Percentiles rank a stretch among this genome's conserved stretches.
These are phyloP conservation scores for Tuber borchii DNA, from an alignment of 495 filamentous ascomycete species.

Conservation along the genomic window DNA sequence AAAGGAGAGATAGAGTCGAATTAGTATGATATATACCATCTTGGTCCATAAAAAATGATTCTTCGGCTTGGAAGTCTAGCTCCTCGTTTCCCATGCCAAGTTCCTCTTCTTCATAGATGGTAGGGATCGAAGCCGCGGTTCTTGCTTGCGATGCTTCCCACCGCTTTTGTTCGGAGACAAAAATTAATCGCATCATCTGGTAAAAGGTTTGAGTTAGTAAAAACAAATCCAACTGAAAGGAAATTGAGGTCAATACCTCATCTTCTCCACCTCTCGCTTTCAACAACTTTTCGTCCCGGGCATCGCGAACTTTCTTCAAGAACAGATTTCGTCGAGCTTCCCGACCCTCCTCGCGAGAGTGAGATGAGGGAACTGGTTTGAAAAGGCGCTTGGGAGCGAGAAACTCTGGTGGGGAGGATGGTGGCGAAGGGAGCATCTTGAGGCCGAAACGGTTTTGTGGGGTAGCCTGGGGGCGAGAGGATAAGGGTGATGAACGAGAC, in stretches of 20 bases:
- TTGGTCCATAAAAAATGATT: conserved; percentile 15
- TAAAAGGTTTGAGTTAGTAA: background rate
- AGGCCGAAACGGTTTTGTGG: conserved; percentile 8
- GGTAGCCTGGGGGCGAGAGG: conserved; percentile 10
- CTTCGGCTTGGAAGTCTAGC: conserved; percentile 20
- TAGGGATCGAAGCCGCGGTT: conserved; percentile 35
- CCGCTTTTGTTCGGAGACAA: conserved; percentile 45
- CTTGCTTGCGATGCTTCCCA: conserved; percentile 46
- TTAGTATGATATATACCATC: background rate
- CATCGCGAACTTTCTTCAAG: conserved; percentile 66
- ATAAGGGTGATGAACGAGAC: conserved; percentile 36
- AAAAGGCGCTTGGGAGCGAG: conserved; percentile 30
- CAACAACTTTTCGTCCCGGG: conserved; percentile 61
- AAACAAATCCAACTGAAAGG: background rate
- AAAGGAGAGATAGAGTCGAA: background rate
- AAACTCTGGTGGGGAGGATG: conserved; percentile 38
- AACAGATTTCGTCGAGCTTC: conserved; percentile 60
- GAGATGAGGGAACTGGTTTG: conserved; percentile 27
- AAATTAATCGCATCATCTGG: conserved; percentile 50
- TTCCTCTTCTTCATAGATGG: conserved; percentile 43
- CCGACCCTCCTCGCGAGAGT: conserved; percentile 45
- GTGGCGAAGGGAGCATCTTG: conserved; percentile 37
- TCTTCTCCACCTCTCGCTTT: conserved; percentile 65
- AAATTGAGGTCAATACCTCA: conserved; percentile 51
- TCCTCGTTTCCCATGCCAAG: conserved; percentile 38